Percentiles rank a stretch among this genome's conserved stretches.
phyloP scores from a whole-genome alignment of 176 grass and related monocot genomes.

The Poa annua region DNA sequence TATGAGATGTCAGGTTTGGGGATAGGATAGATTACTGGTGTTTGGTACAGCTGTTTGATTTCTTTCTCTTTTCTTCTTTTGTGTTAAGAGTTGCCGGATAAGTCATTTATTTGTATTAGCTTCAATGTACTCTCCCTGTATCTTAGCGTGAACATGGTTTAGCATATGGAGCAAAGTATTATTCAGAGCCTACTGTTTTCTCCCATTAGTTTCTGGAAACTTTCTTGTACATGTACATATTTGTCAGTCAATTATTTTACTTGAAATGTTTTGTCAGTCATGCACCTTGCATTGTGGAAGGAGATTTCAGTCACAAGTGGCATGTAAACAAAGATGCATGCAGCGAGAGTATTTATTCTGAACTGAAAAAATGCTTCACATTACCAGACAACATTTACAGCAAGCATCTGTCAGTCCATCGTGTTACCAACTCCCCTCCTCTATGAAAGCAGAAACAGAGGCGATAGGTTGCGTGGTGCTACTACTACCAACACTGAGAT shows the following conservation, averaged over 20 bases:
- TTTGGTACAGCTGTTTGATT: conserved; percentile 31
- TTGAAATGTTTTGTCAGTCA: no score
- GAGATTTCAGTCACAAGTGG: not conserved
- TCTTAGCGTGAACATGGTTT: conserved; percentile 31
- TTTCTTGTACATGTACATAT: conserved; percentile 21
- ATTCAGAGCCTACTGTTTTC: conserved; percentile 20
- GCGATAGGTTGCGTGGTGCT: not conserved
- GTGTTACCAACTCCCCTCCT: not conserved
- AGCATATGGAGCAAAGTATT: conserved; percentile 20
- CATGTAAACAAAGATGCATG: not conserved
- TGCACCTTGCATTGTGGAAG: not conserved
- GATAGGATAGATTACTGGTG: conserved; percentile 27
- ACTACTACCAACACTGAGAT: not conserved
- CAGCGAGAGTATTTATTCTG: not conserved
- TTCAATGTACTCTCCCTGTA: conserved; percentile 12
- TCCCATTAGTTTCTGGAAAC: not conserved
- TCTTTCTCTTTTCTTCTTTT: not conserved
- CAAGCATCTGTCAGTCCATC: conserved; percentile 30
- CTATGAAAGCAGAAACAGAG: conserved; percentile 25
- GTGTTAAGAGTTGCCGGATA: conserved; percentile 12
- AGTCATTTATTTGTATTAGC: conserved; percentile 37
- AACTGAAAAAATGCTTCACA: conserved; percentile 33
- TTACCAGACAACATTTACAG: conserved; percentile 40
- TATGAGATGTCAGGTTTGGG: conserved; percentile 37
- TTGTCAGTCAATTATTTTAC: no score